Evolutionary conservation across 2,329 filamentous ascomycete species (phyloP).

Genomic region (Penicillium sp.): DNA sequence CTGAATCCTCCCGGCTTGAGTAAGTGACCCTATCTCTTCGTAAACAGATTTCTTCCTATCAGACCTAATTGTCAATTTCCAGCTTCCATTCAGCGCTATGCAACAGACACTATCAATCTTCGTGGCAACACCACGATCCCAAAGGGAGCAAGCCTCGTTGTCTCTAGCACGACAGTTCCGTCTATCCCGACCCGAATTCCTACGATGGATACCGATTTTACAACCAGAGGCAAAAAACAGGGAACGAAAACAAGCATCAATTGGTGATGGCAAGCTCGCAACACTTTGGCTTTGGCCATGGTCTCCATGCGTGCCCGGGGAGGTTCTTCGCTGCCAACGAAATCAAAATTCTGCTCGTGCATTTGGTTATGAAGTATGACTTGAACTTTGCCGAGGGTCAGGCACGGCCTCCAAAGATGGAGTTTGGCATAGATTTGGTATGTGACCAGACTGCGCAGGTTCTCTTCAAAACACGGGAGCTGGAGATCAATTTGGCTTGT

Average conservation of each 20-base stretch:
- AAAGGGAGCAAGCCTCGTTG: slow-evolving; percentile 15
- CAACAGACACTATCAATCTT: slow-evolving; percentile 12
- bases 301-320: slow-evolving; percentile 31
- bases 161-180: slow-evolving; percentile 12
- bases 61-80: not conserved
- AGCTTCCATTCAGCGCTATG: slow-evolving; percentile 11
- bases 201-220: slow-evolving; percentile 19
- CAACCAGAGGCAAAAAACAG: slow-evolving; percentile 8
- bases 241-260: not conserved
- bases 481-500: too few relatives aligned
- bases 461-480: too few relatives aligned
- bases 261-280: slow-evolving; percentile 14
- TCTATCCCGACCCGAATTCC: slow-evolving; percentile 16
- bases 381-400: not conserved
- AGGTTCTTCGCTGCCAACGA: slow-evolving; percentile 32
- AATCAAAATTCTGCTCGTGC: slow-evolving; percentile 30
- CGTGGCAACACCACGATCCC: slow-evolving; percentile 45
- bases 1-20: too few relatives aligned
- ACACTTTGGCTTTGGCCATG: slow-evolving; percentile 26
- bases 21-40: not conserved
- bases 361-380: slow-evolving; percentile 32
- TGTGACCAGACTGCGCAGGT: too few relatives aligned
- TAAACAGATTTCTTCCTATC: not conserved
- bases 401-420: too few relatives aligned
- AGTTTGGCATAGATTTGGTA: too few relatives aligned